Base-by-base conservation (phyloP, 106 monocot genomes). In the Allium fistulosum region DNA sequence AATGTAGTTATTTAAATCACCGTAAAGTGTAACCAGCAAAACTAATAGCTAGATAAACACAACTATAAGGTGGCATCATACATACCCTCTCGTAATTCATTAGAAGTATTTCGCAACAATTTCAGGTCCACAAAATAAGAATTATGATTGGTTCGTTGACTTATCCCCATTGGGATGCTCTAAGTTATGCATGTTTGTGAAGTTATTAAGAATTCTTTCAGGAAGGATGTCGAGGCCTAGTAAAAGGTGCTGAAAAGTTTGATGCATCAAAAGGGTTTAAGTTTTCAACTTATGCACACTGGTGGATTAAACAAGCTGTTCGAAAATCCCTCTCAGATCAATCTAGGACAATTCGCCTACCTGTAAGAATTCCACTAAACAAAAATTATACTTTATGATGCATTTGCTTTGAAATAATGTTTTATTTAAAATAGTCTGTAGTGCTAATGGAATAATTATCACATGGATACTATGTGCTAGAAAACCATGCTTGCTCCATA, bases 261-360 rank as follows among this genome's bases (percentile, higher is more conserved):
- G 96, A 97, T 79, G 92, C 86, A 60, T 82, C 96, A n/a, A 97
- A 97, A 72, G 96, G 96, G 28, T 97, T 97, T 64, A 92, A 89
- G 70, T 97, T 97, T 72, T 97, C 96, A 45, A 97, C 96, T 0
- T 97, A 97, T 79, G 92, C 96, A 17, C 89, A 97, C 79, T 97
- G 92, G 92, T 97, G 96, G 92, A 92, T 97, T 66, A 92, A 84
- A 75, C 92, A 97, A 84, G 86, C 88, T 75, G 83, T 97, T 70
- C 92, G 88, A 12, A 92, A 79, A 63, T 92, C 82, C 63, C 88
- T 97, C 65, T 86, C 92, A 46, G 86, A 92, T 73, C 86, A 85
- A 80, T 92, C 96, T 26, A 85, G 92, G 69, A 91, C 83, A 50
- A 96, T 96, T 61, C 85, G 91, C 12, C 76, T 96, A 51, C 96